These are phyloP conservation scores for Plectranthus barbatus DNA, from an alignment of 257 asterid genomes.

Conservation along the genomic window DNA sequence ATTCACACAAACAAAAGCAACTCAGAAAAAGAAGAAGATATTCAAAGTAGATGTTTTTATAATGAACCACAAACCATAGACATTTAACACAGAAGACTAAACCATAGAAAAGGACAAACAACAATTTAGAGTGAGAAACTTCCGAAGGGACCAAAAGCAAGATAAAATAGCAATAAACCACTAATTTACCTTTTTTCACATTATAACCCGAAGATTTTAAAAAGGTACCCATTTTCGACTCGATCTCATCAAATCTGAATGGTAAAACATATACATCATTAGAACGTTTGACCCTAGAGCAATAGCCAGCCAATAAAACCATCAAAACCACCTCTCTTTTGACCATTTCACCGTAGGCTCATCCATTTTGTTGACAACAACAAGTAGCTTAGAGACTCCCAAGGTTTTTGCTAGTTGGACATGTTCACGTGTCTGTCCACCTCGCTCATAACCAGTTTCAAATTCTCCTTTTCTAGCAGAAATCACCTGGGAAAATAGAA, in stretches of 20 bases:
- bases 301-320: neutral
- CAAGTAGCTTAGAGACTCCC: constrained; percentile 84
- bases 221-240: constrained; percentile 65
- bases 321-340: constrained; percentile 66
- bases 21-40: neutral
- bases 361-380: constrained; percentile 96
- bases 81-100: neutral
- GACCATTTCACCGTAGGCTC: constrained; percentile 98
- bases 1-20: neutral
- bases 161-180: neutral
- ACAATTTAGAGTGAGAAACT: neutral
- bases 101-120: neutral
- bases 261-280: constrained; percentile 3
- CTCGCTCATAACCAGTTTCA: constrained; percentile 97
- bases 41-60: neutral
- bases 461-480: constrained; percentile 96
- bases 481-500: constrained; percentile 47
- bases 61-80: neutral
- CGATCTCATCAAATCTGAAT: constrained; percentile 90
- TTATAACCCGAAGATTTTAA: constrained; percentile 78
- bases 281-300: constrained; percentile 2
- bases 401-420: constrained; percentile 96
- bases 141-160: neutral
- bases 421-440: constrained; percentile 98
- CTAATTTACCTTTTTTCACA: constrained; percentile 70